phyloP scores from a whole-genome alignment of 1,284 basidiomycete species.

The Agaricales sp. region DNA sequence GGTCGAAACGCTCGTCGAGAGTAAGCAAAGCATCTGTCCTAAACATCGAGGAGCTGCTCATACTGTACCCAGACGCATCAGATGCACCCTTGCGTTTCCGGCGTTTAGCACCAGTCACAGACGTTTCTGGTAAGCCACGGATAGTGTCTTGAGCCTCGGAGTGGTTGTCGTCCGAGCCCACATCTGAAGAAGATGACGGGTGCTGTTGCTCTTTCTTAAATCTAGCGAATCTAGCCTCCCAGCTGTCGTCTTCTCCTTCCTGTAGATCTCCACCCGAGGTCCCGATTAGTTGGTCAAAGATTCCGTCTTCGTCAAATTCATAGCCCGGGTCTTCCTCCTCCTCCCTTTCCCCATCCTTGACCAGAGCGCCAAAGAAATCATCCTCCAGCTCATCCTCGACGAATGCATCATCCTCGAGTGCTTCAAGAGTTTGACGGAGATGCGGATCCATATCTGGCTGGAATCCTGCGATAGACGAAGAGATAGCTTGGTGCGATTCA shows the following conservation, averaged over 20 bases:
- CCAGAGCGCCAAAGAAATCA: conserved; percentile 65
- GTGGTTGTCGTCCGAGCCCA: conserved; percentile 37
- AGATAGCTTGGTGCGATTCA: conserved; percentile 67
- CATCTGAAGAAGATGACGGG: conserved; percentile 19
- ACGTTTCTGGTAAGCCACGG: conserved; percentile 54
- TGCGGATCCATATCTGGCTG: conserved; percentile 97
- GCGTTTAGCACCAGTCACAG: conserved; percentile 72
- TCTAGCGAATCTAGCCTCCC: conserved; percentile 69
- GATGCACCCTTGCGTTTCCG: conserved; percentile 64
- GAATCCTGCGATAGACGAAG: conserved; percentile 79
- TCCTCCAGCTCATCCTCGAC: conserved; percentile 68
- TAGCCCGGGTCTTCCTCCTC: conserved; percentile 46
- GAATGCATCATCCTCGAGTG: conserved; percentile 93
- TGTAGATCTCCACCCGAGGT: conserved; percentile 19
- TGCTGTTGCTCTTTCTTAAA: conserved; percentile 54
- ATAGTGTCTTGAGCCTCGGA: conserved; percentile 82
- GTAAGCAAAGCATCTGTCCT: conserved; percentile 83
- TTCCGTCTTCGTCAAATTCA: conserved; percentile 64
- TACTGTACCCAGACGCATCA: conserved; percentile 87
- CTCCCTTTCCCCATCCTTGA: conserved; percentile 62
- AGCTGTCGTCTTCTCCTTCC: conserved; percentile 28
- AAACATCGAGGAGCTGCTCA: conserved; percentile 96
- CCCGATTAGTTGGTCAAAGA: conserved; percentile 19
- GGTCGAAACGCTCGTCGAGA: conserved; percentile 90
- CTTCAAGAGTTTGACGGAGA: conserved; percentile 87